Evolutionary conservation across 495 filamentous ascomycete genomes (phyloP), one percentile per base, ranked within the genome.

Genomic region (Neurospora sp.): DNA sequence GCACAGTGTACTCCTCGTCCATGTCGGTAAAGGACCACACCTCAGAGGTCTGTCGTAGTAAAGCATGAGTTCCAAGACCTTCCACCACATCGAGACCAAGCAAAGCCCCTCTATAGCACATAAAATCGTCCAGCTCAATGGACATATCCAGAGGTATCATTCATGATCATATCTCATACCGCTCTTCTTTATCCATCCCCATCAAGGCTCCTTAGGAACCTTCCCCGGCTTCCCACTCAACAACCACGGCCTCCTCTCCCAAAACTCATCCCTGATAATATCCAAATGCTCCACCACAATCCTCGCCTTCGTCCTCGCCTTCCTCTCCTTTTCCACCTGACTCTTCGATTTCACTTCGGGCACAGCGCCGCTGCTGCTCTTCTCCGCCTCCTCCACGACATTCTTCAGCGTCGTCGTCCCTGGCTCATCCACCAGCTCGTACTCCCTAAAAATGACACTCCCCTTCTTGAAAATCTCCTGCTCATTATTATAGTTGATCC

Each of bases 401-500:
- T 79, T 82, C 41, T 83, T 78, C 3, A 10, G n/a, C 44, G n/a
- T 22, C 22, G 76, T 79, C n/a, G 76, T 80, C 4, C 81, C 80
- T 4, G 87, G 86, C 71, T 87, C 35, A 35, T 35, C 85, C 8
- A 85, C 86, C 40, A 88, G 79, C 74, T 87, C 86, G 72, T 88
- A 87, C 84, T 94, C 91, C 73, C 96, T 88, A 77, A 92, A 96
- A 8, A 97, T 77, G 2, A 97, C 90, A 72, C 92, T 98, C 9
- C 96, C 96, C 80, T 98, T 99, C 82, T 91, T 96, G 79, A 90
- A 97, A 4, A 96, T 93, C 68, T 96, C 94, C 0, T 88, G 88
- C 80, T 98, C 96, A 75, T 97, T 94, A 81, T 98, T 98, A 83
- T 99, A 99, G 78, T 99, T 99, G 75, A 98, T 95, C 3, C 88